These are phyloP conservation scores for Trametes gibbosa DNA, from an alignment of 768 basidiomycete species.

Conservation along the genomic window DNA sequence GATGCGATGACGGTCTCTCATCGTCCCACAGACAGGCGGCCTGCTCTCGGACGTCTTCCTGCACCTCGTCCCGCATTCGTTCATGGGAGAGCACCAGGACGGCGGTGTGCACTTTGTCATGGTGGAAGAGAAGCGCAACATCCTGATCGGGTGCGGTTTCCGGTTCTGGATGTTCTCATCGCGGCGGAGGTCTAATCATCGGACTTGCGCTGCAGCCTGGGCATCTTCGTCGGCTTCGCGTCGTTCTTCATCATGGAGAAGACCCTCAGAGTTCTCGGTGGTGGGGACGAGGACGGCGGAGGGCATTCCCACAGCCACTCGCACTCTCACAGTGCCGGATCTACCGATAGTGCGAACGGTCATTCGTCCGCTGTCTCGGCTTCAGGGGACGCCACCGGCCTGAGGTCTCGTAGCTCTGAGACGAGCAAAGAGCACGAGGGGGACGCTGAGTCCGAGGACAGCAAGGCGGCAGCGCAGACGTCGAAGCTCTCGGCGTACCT, in stretches of 20 bases:
- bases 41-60: constrained; percentile 91
- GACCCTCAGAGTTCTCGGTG: constrained; percentile 75
- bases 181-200: neutral
- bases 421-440: constrained; percentile 22
- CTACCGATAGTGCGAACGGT: constrained; percentile 34
- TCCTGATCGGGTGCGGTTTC: constrained; percentile 69
- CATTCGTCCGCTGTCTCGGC: constrained; percentile 47
- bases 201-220: constrained; percentile 46
- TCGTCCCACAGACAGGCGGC: constrained; percentile 65
- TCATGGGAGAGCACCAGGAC: constrained; percentile 84
- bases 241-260: constrained; percentile 95
- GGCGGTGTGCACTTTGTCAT: constrained; percentile 72
- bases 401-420: constrained; percentile 44
- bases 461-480: constrained; percentile 42
- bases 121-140: constrained; percentile 90
- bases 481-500: constrained; percentile 89
- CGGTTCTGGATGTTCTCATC: neutral
- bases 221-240: constrained; percentile 84
- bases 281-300: constrained; percentile 49
- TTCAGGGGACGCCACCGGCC: constrained; percentile 41
- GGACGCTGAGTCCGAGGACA: constrained; percentile 22
- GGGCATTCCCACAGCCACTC: constrained; percentile 58
- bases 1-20: neutral
- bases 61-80: constrained; percentile 88
- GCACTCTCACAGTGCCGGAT: constrained; percentile 48